Evolutionary conservation across 2,329 filamentous ascomycete genomes (phyloP).

Genomic region (Shiraia bambusicola): DNA sequence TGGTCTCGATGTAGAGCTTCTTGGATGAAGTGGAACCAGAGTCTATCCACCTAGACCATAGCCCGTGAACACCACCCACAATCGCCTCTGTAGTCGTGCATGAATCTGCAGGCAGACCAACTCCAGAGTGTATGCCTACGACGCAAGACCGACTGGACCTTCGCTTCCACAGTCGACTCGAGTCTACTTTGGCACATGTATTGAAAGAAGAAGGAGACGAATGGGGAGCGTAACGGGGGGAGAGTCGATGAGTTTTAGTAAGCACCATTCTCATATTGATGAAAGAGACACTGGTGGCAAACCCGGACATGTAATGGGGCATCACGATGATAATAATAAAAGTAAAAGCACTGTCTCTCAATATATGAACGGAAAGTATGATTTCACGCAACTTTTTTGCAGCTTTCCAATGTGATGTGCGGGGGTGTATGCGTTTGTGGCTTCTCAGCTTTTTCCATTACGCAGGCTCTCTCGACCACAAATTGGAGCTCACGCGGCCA

Average conservation of each 20-base stretch:
- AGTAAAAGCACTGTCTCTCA: constrained; percentile 19
- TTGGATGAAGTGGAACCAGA: constrained; percentile 52
- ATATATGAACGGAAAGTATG: constrained; percentile 12
- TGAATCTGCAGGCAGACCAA: too few species aligned
- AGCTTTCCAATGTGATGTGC: neutral
- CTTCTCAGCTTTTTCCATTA: too few species aligned
- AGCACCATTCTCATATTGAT: constrained; percentile 19
- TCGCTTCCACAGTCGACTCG: too few species aligned
- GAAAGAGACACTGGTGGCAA: constrained; percentile 18
- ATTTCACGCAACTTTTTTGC: constrained; percentile 7
- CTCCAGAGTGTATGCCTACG: too few species aligned
- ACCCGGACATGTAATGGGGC: neutral
- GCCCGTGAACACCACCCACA: neutral
- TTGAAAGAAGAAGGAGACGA: neutral
- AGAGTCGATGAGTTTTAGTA: neutral
- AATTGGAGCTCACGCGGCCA: too few species aligned
- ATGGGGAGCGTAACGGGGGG: neutral
- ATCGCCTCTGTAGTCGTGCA: neutral
- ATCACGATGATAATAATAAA: constrained; percentile 11
- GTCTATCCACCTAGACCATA: constrained; percentile 1
- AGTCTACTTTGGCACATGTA: too few species aligned
- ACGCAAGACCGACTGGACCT: too few species aligned
- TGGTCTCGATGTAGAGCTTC: constrained; percentile 88
- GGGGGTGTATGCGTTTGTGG: neutral
- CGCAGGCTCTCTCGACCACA: too few species aligned